These are phyloP conservation scores for Oidium heveae DNA, from an alignment of 2,329 filamentous ascomycete genomes.

Conservation along the genomic window DNA sequence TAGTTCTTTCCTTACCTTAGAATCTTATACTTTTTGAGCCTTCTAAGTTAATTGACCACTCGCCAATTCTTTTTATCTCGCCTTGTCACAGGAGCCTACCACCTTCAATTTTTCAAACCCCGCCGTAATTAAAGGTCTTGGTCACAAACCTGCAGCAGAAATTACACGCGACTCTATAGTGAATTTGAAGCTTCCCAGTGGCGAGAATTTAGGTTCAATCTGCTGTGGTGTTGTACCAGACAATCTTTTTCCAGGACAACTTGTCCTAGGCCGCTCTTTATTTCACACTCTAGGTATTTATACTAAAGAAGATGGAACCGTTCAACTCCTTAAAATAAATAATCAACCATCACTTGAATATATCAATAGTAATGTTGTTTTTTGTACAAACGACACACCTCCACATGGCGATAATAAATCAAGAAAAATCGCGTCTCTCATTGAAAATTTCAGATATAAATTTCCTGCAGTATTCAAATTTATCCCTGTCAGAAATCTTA, in stretches of 20 bases:
- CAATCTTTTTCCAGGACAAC: too few species aligned
- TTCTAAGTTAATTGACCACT: too few species aligned
- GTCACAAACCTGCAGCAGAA: not conserved
- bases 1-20: too few species aligned
- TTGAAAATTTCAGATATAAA: not conserved
- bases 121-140: not conserved
- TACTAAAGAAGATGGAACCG: not conserved
- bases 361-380: not conserved
- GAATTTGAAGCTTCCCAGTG: not conserved
- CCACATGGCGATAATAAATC: not conserved
- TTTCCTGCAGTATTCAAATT: not conserved
- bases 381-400: not conserved
- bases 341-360: not conserved
- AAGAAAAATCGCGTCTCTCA: not conserved
- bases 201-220: too few species aligned
- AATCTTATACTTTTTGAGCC: too few species aligned
- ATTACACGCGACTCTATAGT: not conserved
- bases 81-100: not conserved
- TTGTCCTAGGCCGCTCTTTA: not conserved
- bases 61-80: too few species aligned
- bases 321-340: not conserved
- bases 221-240: too few species aligned
- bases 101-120: not conserved
- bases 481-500: too few species aligned
- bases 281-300: not conserved